Percentiles rank a stretch among this genome's conserved stretches.
phyloP scores from a whole-genome alignment of 2,329 filamentous ascomycete genomes.

The Cladophialophora bantiana region DNA sequence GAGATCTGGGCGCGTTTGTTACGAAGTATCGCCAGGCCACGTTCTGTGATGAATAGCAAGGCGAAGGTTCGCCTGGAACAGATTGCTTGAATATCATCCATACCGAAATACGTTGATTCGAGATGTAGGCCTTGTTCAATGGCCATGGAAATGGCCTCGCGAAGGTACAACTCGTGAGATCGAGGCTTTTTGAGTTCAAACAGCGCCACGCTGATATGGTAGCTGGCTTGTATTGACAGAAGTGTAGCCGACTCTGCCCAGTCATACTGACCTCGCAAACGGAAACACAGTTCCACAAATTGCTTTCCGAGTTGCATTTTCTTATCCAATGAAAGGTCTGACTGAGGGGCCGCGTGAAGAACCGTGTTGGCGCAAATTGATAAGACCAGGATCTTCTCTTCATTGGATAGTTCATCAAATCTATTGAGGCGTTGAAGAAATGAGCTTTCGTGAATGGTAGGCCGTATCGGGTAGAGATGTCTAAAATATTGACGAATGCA shows the following conservation, averaged over 20 bases:
- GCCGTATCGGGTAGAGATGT: conserved; percentile 40
- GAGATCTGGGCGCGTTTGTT: conserved; percentile 40
- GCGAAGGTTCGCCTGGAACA: conserved; percentile 40
- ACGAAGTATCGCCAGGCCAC: conserved; percentile 40
- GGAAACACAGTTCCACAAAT: conserved; percentile 38
- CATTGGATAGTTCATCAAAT: conserved; percentile 34
- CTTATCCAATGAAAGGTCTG: conserved; percentile 38
- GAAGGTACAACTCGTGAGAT: conserved; percentile 40
- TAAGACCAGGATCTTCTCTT: conserved; percentile 40
- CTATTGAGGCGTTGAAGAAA: conserved; percentile 34
- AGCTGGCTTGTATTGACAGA: conserved; percentile 38
- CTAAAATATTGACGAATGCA: conserved; percentile 40
- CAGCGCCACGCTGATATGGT: conserved; percentile 38
- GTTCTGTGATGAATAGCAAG: conserved; percentile 40
- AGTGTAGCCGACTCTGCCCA: conserved; percentile 39
- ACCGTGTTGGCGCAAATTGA: conserved; percentile 40
- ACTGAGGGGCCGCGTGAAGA: conserved; percentile 39
- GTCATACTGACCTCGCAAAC: conserved; percentile 34
- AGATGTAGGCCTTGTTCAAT: conserved; percentile 37
- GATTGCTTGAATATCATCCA: conserved; percentile 37
- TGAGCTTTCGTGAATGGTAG: conserved; percentile 38
- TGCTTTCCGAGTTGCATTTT: conserved; percentile 38
- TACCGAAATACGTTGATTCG: conserved; percentile 34
- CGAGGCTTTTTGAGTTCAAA: conserved; percentile 41
- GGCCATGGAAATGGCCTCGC: conserved; percentile 40